These are phyloP conservation scores for Eragrostis tef DNA, from an alignment of 202 grass and related monocot species.

Conservation along the genomic window DNA sequence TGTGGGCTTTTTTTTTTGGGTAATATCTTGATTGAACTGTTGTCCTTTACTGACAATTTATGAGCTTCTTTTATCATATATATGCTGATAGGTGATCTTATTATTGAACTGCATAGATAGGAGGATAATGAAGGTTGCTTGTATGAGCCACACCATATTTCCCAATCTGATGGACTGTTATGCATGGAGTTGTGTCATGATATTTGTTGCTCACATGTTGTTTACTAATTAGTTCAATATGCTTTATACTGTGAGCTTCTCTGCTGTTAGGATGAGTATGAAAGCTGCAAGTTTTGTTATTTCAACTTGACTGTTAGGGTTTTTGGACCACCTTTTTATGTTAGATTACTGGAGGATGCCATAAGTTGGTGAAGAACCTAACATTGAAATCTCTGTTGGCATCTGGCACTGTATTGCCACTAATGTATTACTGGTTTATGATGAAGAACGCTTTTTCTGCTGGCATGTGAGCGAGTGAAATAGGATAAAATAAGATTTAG, in stretches of 20 bases:
- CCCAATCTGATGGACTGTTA: constrained; percentile 18
- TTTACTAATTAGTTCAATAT: background rate
- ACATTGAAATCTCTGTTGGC: constrained; percentile 7
- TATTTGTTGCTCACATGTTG: background rate
- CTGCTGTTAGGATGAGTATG: background rate
- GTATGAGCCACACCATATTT: background rate
- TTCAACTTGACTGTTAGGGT: background rate
- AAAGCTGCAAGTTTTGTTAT: background rate
- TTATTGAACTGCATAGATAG: constrained; percentile 13
- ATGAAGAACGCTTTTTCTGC: background rate
- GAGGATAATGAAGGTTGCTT: background rate
- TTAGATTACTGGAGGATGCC: background rate
- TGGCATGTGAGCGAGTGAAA: background rate
- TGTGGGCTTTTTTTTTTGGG: background rate
- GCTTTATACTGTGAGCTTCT: background rate
- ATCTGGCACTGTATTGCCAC: constrained; percentile 1
- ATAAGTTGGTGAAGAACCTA: background rate
- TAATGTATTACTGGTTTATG: background rate
- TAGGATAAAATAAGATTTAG: constrained; percentile 1
- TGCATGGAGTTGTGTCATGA: background rate
- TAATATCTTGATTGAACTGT: background rate
- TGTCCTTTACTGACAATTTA: constrained; percentile 14
- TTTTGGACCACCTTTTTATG: background rate
- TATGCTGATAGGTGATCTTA: constrained; percentile 17
- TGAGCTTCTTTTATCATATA: background rate